Evolutionary conservation across 2,329 filamentous ascomycete species (phyloP).

Genomic region (Aspergillus amoenus): DNA sequence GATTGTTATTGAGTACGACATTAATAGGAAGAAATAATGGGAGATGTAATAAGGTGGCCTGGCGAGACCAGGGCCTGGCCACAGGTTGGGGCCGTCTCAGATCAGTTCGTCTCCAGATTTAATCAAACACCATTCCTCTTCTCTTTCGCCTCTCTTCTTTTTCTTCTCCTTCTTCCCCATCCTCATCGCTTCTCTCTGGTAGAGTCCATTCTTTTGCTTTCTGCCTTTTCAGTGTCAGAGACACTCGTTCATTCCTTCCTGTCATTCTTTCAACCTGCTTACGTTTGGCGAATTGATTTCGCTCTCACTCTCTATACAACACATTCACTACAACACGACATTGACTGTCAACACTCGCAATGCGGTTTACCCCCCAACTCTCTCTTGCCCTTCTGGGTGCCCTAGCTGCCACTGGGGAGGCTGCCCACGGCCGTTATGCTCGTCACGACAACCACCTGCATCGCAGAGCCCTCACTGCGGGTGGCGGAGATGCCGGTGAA

Average conservation of each 20-base stretch:
- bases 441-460: constrained; percentile 24
- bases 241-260: constrained; percentile 12
- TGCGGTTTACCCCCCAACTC: constrained; percentile 39
- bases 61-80: not conserved
- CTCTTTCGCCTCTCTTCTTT: constrained; percentile 7
- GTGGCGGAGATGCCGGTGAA: not conserved
- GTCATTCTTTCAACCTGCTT: constrained; percentile 12
- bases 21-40: not conserved
- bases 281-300: constrained; percentile 38
- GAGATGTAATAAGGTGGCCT: not conserved
- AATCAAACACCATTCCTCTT: constrained; percentile 13
- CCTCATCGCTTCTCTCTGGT: constrained; percentile 13
- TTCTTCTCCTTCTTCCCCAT: constrained; percentile 13
- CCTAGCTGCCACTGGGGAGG: constrained; percentile 36
- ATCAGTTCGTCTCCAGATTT: constrained; percentile 13
- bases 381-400: constrained; percentile 36
- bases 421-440: constrained; percentile 28
- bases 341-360: constrained; percentile 27
- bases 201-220: constrained; percentile 14
- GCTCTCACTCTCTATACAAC: constrained; percentile 18
- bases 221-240: constrained; percentile 17
- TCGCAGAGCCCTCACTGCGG: constrained; percentile 15
- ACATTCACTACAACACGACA: constrained; percentile 15
- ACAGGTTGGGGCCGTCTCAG: constrained; percentile 3
- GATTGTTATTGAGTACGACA: not conserved